Evolutionary conservation across 108 stramenopile genomes (phyloP).

Genomic region (Fragilariopsis cylindrus): DNA sequence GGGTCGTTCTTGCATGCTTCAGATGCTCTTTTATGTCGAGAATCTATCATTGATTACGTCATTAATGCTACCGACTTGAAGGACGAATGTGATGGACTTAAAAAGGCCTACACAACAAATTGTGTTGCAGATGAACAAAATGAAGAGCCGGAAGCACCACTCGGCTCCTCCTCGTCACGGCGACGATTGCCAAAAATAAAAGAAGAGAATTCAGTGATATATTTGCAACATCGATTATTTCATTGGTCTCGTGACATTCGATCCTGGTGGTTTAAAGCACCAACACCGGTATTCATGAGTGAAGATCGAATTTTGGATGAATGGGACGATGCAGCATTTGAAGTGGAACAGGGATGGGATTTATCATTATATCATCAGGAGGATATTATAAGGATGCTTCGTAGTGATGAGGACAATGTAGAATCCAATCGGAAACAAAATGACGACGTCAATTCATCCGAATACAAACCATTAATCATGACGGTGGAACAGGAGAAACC

Average conservation of each 20-base stretch:
- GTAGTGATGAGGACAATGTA: not conserved
- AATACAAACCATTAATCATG: not conserved
- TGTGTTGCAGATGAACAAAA: constrained; percentile 46
- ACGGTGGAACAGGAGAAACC: not conserved
- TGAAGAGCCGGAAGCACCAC: not conserved
- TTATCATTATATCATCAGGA: not conserved
- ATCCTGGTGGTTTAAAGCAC: not conserved
- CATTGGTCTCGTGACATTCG: not conserved
- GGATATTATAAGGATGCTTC: not conserved
- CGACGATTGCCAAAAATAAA: not conserved
- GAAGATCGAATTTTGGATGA: constrained; percentile 47
- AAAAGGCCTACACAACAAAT: constrained; percentile 80
- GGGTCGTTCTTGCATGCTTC: constrained; percentile 39
- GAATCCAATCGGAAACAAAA: not conserved
- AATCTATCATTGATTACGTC: constrained; percentile 74
- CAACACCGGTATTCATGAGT: constrained; percentile 7
- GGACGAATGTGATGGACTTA: constrained; percentile 87
- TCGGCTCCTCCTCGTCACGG: no score
- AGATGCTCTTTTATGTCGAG: constrained; percentile 71
- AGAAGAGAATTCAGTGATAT: constrained; percentile 13
- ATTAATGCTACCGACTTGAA: constrained; percentile 85
- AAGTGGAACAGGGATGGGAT: not conserved
- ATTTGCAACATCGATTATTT: constrained; percentile 19
- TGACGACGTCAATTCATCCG: not conserved
- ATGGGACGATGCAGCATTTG: constrained; percentile 33